A percentile compares a stretch with the other conserved stretches of the same genome.
Evolutionary conservation across 345 rosid species (phyloP).

Genomic region (Passiflora organensis): DNA sequence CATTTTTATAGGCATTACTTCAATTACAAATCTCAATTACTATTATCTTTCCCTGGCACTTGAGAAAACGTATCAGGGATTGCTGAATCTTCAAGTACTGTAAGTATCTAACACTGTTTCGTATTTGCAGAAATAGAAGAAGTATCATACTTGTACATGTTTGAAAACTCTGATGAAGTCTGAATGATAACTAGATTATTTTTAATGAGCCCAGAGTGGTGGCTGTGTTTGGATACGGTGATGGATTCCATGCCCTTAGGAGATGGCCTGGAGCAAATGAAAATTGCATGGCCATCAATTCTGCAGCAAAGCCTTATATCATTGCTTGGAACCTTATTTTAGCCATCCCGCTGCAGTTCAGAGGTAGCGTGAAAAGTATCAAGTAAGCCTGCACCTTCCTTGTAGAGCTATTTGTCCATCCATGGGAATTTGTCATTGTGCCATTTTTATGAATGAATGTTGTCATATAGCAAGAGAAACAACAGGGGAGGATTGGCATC

Average conservation of each 20-base stretch:
- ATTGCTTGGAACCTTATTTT: conserved; percentile 79
- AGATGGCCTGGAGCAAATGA: conserved; percentile 84
- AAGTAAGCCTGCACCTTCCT: conserved; percentile 33
- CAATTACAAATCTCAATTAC: conserved; percentile 81
- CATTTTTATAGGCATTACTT: conserved; percentile 65
- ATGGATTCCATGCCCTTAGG: conserved; percentile 72
- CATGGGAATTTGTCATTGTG: too few species aligned
- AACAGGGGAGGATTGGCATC: conserved; percentile 86
- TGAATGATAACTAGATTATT: conserved; percentile 95
- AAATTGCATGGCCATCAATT: conserved; percentile 71
- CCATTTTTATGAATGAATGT: too few species aligned
- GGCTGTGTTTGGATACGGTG: conserved; percentile 85
- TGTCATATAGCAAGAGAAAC: conserved; percentile 50
- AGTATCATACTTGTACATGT: too few species aligned
- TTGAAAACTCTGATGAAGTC: conserved; percentile 38
- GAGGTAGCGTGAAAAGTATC: conserved; percentile 78
- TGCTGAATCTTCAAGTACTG: conserved; percentile 64
- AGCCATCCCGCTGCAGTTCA: conserved; percentile 81
- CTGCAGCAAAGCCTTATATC: conserved; percentile 85
- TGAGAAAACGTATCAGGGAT: conserved; percentile 70
- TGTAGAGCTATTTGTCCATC: too few species aligned
- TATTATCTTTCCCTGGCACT: conserved; percentile 85
- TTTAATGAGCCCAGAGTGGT: conserved; percentile 91
- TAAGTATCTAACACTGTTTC: conserved; percentile 27
- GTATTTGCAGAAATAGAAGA: background rate